Base-by-base conservation (phyloP, 768 basidiomycete genomes). In the Suillus fuscotomentosus region DNA sequence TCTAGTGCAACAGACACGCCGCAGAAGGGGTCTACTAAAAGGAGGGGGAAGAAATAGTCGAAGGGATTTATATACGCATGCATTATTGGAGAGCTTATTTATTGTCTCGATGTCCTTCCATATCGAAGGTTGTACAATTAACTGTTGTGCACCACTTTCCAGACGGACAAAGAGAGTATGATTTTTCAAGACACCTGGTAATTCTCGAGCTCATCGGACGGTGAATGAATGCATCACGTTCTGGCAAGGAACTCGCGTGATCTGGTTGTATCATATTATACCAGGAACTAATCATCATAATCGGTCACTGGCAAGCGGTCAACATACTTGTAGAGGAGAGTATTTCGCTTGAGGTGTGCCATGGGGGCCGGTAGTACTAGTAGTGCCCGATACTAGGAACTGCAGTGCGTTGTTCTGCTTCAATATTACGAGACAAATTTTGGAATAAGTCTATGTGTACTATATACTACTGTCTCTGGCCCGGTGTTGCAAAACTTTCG, bases 11-110 rank as follows among this genome's bases (percentile, higher is more conserved):
- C 65, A 22, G 62, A 70, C 22, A 67, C 66, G 3, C 60, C 39
- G 56, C 65, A 50, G 63, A 73, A 74, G 63, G 57, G 61, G 5
- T 70, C 71, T 5, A 63, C 62, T 55, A 76, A 74, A 47, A 76
- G 76, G 27, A 71, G 68, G 68, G 77, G 70, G 41, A 77, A 68
- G 65, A 70, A 72, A 50, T 69, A 68, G 43, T 17, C 3, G 24
- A 15, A 39, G 8, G n/a, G 6, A 34, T 36, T 36, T n/a, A 31
- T 41, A 11, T 42, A 20, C 15, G 3, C 17, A 11, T 59, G 57
- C 41, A 11, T 41, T 41, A 41, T 39, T 42, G 24, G 57, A 20
- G 39, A 39, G 27, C 11, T 41, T 27, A 31, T 42, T 24, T 42
- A 59, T 20, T 59, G 24, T 41, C 9, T 27, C 10, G 1, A 57